Evolutionary conservation across 208 protist genomes (phyloP).

Genomic region (Trypanosoma rangeli): DNA sequence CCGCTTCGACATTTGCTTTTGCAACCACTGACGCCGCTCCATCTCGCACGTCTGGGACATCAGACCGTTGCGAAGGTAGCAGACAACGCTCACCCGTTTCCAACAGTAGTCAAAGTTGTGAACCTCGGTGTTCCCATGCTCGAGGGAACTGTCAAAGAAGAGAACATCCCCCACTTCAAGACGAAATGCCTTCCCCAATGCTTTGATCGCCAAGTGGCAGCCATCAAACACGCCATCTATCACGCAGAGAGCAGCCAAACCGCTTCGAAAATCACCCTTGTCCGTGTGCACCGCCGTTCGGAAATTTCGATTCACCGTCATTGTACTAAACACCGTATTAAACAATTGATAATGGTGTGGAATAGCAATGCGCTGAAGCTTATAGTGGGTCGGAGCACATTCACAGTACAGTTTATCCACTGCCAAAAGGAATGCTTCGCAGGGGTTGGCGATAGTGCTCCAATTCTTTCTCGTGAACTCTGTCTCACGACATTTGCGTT

Average conservation of each 20-base stretch:
- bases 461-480: constrained; percentile 78
- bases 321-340: constrained; percentile 88
- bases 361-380: constrained; percentile 74
- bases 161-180: constrained; percentile 83
- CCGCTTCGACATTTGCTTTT: constrained; percentile 38
- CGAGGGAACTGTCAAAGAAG: constrained; percentile 85
- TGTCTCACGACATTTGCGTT: constrained; percentile 85
- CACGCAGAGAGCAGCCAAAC: constrained; percentile 76
- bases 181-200: constrained; percentile 65
- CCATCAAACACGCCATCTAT: constrained; percentile 83
- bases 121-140: constrained; percentile 91
- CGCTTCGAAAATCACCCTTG: constrained; percentile 83
- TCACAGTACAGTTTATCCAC: constrained; percentile 75
- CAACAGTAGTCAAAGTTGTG: constrained; percentile 39
- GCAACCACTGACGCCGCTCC: constrained; percentile 67
- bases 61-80: constrained; percentile 82
- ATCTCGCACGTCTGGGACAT: constrained; percentile 76
- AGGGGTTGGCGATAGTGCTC: constrained; percentile 35
- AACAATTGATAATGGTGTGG: constrained; percentile 71
- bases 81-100: constrained; percentile 80
- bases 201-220: constrained; percentile 87
- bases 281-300: constrained; percentile 88
- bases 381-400: constrained; percentile 67
- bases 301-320: constrained; percentile 91
- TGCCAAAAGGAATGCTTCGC: constrained; percentile 45